Base-by-base conservation (phyloP, 805 yeast species). In the Saccharomycopsis babjevae region DNA sequence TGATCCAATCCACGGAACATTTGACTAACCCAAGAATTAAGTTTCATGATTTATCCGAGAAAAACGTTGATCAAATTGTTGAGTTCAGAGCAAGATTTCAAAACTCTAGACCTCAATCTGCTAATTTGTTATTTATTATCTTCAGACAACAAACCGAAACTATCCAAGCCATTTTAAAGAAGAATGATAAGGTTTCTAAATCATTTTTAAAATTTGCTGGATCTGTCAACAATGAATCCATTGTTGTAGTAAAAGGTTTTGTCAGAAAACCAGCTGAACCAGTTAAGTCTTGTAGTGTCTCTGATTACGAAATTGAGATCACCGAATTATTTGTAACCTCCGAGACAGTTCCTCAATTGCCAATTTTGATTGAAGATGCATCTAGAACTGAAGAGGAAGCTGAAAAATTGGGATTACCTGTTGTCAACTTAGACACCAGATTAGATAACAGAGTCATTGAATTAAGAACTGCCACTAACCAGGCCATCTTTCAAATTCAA, bases 151-250 rank as follows among this genome's bases (percentile, higher is more conserved):
- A 90, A 76, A 79, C 82, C 60, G 82, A 83, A 63, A 76, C 86
- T 69, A 83, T 92, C 69, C 98, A 93, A 79, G 96, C 88, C 62
- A 79, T 94, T 64, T 78, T 92, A 65, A 89, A 86, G 71, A 86
- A 88, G 64, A 84, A 87, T 69, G 83, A 83, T 69, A 84, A 84
- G 64, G 80, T 94, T 56, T 88, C 97, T 58, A 94, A 94, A 76
- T 97, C 88, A 73, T 88, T 94, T 93, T 96, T 92, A 67, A 94
- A 94, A 77, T 94, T 97, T 97, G 87, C 91, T 32, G 89, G 93
- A 43, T 77, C 88, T 40, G 81, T 94, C 71, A 88, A 84, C 71
- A 79, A 89, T 68, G 99, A 94, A 76, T 83, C 94, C 56, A 93
- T 94, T 74, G 97, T 94, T 16, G 77, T 94, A 57, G 97, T 94